These are phyloP conservation scores for Solanum tacnaense DNA, from an alignment of 257 asterid genomes.

Conservation along the genomic window DNA sequence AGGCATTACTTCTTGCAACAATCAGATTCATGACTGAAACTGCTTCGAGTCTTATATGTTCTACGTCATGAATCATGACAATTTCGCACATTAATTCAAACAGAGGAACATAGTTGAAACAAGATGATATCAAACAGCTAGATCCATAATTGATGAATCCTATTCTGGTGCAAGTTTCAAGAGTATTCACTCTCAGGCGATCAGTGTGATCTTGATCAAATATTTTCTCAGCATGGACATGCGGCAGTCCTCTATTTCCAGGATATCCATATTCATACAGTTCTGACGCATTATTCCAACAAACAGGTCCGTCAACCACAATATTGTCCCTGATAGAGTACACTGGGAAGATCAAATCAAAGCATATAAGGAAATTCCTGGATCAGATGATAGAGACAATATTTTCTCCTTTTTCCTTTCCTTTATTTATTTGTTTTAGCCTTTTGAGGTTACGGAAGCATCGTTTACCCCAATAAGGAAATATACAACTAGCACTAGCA, in stretches of 20 bases:
- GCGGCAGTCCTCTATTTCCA: slow-evolving; percentile 18
- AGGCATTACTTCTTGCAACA: slow-evolving; percentile 64
- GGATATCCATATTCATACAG: slow-evolving; percentile 18
- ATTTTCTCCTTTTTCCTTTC: background rate
- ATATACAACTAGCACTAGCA: background rate
- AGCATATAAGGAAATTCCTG: slow-evolving; percentile 22
- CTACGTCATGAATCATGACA: slow-evolving; percentile 24
- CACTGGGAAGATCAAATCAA: slow-evolving; percentile 36
- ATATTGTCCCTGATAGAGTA: slow-evolving; percentile 71
- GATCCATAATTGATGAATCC: slow-evolving; percentile 16
- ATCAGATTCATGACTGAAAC: slow-evolving; percentile 68
- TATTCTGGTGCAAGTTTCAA: slow-evolving; percentile 10
- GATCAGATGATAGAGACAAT: background rate
- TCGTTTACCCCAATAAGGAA: background rate
- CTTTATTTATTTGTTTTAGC: background rate
- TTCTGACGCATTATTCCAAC: slow-evolving; percentile 14
- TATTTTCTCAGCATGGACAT: slow-evolving; percentile 20
- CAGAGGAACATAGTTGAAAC: slow-evolving; percentile 43
- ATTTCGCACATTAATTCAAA: slow-evolving; percentile 52
- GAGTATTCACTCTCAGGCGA: slow-evolving; percentile 13
- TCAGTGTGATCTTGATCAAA: slow-evolving; percentile 21
- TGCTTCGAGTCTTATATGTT: slow-evolving; percentile 50
- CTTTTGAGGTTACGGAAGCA: background rate
- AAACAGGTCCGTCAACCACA: slow-evolving; percentile 27
- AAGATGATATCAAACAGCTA: slow-evolving; percentile 27